Evolutionary conservation across 495 filamentous ascomycete species (phyloP).

Genomic region (Penicillium subrubescens): DNA sequence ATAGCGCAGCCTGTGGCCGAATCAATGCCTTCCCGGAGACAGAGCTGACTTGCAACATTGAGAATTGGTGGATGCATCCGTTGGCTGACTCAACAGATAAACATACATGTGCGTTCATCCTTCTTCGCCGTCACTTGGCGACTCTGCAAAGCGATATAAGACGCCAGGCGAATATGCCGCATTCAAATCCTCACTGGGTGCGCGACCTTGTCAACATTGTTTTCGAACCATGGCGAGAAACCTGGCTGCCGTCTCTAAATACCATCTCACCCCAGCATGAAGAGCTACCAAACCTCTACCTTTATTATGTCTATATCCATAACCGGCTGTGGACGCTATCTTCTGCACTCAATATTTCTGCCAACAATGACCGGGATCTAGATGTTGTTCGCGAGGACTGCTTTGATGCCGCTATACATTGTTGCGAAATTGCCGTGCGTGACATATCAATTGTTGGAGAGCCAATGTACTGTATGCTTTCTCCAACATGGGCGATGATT

Average conservation of each 20-base stretch:
- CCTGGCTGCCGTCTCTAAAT: conserved; percentile 19
- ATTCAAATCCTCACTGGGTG: conserved; percentile 27
- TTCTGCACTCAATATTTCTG: conserved; percentile 22
- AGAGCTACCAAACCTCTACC: conserved; percentile 21
- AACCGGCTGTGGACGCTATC: conserved; percentile 33
- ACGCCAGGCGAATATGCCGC: not conserved
- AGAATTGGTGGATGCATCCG: conserved; percentile 31
- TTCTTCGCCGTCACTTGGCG: conserved; percentile 20
- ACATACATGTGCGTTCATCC: conserved; percentile 31
- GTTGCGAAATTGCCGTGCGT: conserved; percentile 27
- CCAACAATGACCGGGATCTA: conserved; percentile 22
- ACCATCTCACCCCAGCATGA: conserved; percentile 10
- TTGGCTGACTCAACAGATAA: conserved; percentile 30
- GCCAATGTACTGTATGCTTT: conserved; percentile 33
- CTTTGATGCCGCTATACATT: conserved; percentile 40
- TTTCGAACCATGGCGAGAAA: conserved; percentile 22
- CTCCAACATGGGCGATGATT: conserved; percentile 39
- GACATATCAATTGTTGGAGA: conserved; percentile 27
- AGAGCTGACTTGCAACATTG: conserved; percentile 20
- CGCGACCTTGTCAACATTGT: conserved; percentile 21
- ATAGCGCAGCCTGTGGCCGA: conserved; percentile 30
- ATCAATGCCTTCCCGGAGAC: conserved; percentile 30
- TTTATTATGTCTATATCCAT: conserved; percentile 31
- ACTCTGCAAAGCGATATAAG: conserved; percentile 18
- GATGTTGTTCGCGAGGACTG: conserved; percentile 47